These are phyloP conservation scores for Eucalyptus curtisii DNA, from an alignment of 345 rosid species.

Conservation along the genomic window DNA sequence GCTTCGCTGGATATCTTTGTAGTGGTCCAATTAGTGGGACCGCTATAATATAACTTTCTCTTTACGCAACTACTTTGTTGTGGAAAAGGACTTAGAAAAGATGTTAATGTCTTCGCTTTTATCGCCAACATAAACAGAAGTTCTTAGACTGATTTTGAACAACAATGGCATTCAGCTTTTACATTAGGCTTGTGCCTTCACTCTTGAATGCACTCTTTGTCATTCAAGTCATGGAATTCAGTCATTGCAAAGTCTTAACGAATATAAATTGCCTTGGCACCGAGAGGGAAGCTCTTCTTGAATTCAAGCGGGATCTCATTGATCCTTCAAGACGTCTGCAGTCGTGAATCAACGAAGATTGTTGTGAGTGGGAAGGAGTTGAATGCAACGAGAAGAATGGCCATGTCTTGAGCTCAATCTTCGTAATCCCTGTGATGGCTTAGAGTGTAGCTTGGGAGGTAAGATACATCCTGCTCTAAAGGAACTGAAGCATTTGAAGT, in stretches of 20 bases:
- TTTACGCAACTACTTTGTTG: accelerated
- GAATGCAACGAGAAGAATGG: not conserved
- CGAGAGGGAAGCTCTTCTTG: not conserved
- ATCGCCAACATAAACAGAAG: not conserved
- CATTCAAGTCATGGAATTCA: not conserved
- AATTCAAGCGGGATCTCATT: not conserved
- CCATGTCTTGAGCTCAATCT: slow-evolving; percentile 3
- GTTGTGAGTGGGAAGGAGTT: slow-evolving; percentile 14
- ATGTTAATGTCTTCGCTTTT: too few species aligned
- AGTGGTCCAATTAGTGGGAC: too few species aligned
- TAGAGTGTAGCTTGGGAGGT: not conserved
- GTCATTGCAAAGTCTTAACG: not conserved
- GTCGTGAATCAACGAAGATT: slow-evolving; percentile 10
- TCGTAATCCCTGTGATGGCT: not conserved
- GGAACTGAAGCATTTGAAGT: not conserved
- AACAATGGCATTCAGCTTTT: not conserved
- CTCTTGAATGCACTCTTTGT: not conserved
- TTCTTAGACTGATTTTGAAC: too few species aligned
- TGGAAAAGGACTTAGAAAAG: too few species aligned
- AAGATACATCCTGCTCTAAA: not conserved
- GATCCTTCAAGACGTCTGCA: not conserved
- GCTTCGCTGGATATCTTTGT: too few species aligned
- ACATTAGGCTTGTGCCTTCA: not conserved
- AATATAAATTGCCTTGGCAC: not conserved
- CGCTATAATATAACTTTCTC: too few species aligned